Conservation (phyloP, 768 basidiomycete species). For the Rhizopogon vesiculosus region DNA sequence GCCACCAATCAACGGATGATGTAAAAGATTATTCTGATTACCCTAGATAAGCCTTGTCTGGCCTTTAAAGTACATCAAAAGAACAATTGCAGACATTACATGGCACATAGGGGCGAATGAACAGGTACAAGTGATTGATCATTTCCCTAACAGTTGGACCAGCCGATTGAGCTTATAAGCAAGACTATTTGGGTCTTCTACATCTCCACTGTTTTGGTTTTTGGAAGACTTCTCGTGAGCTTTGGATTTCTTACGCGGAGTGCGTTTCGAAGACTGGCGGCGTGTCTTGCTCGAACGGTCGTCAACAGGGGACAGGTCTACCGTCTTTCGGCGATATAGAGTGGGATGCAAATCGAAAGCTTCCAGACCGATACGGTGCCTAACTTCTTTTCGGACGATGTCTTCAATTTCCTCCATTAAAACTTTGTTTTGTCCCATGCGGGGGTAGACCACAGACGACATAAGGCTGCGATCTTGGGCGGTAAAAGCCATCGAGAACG, state of each 20-base stretch:
- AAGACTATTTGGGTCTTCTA: background rate
- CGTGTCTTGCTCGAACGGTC: background rate
- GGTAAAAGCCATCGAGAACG: conserved; percentile 31
- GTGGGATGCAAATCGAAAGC: conserved; percentile 11
- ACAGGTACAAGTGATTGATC: background rate
- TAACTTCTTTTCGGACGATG: conserved; percentile 30
- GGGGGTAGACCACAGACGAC: conserved; percentile 27
- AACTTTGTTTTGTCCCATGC: conserved; percentile 27
- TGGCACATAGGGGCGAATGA: background rate
- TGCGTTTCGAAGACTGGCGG: background rate
- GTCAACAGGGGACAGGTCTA: too few species aligned
- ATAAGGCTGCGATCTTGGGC: conserved; percentile 30
- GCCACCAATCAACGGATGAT: background rate
- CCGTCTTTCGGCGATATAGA: conserved; percentile 10
- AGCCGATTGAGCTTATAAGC: background rate
- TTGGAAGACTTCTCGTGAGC: background rate
- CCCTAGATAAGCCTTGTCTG: background rate
- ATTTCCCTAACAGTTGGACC: background rate
- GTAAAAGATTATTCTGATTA: background rate
- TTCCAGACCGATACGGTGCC: conserved; percentile 25
- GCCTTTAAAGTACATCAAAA: background rate
- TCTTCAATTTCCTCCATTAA: conserved; percentile 37
- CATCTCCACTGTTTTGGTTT: too few species aligned
- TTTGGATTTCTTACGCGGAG: background rate
- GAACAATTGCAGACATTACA: background rate